Base-by-base conservation (phyloP, 208 protist species). In the Acanthamoeba lenticulata region DNA sequence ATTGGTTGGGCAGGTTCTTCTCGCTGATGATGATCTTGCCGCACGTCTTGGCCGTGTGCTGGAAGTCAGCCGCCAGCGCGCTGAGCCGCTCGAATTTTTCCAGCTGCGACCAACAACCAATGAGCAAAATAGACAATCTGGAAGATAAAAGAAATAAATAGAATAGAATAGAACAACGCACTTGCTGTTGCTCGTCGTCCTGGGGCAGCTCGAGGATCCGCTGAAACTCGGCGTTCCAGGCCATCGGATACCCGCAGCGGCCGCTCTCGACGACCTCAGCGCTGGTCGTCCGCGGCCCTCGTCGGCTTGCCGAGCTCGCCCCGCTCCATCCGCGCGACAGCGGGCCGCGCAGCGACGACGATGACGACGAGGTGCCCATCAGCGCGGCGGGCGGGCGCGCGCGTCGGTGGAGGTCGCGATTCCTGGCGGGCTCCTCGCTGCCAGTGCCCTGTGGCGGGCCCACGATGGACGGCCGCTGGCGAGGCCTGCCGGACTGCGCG, bases 21-120 rank as follows among this genome's bases (percentile, higher is more conserved):
- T 94, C 90, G 36, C 32, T 72, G n/a, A 94, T 94, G 49, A 94
- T 94, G 52, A 94, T 85, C 45, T 72, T 60, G 15, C 86, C 86
- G n/a, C 17, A 74, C 9, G 57, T 89, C n/a, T 62, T 65, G 9
- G 69, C 69, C 40, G 69, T 81, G 44, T 81, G 69, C 69, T 81
- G 69, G 40, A 81, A 81, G n/a, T 81, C 69, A 6, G 69, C 69
- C 11, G 69, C 69, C 69, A 81, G 38, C 19, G 47, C 81, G 29
- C 49, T 89, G 7, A 55, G 49, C 6, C 29, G 15, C 29, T 89
- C 81, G 36, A 89, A 65, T 42, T 89, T 65, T 24, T 62, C 42
- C 9, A 89, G 49, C 81, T 89, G 45, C 27, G 29, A 13, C 13
- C 15, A 77, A 11, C 11, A 77, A 83, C 21, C 13, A 83, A 83